phyloP scores from a whole-genome alignment of 331 rosid species.

The Quercus lobata region DNA sequence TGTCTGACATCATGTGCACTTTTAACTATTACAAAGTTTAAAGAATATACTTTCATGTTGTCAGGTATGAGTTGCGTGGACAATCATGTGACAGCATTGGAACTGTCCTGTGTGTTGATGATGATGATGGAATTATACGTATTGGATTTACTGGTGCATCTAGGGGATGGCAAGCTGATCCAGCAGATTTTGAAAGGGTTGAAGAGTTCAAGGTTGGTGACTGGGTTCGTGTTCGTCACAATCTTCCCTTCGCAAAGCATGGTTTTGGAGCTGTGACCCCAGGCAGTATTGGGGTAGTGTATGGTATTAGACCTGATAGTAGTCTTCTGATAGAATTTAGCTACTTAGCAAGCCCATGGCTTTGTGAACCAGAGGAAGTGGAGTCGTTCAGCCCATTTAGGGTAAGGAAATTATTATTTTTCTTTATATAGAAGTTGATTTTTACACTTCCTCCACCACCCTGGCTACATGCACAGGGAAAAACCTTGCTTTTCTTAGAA shows the following conservation, averaged over 20 bases:
- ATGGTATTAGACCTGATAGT: conserved; percentile 93
- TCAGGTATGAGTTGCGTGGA: conserved; percentile 98
- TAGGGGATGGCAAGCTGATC: conserved; percentile 99
- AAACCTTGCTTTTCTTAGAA: not conserved
- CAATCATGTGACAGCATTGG: conserved; percentile 94
- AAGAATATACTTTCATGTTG: conserved; percentile 2
- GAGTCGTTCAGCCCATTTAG: conserved; percentile 86
- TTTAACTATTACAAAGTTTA: not conserved
- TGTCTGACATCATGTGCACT: not conserved
- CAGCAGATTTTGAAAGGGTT: conserved; percentile 97
- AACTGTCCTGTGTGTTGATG: conserved; percentile 94
- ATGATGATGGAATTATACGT: conserved; percentile 85
- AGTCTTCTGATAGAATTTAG: conserved; percentile 86
- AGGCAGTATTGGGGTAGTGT: conserved; percentile 96
- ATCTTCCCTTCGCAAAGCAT: conserved; percentile 84
- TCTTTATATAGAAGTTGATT: not conserved
- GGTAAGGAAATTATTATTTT: conserved; percentile 39
- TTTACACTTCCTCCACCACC: not conserved
- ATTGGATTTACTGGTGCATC: conserved; percentile 99
- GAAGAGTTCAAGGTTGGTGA: conserved; percentile 99
- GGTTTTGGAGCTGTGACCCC: conserved; percentile 97
- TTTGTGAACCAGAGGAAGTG: conserved; percentile 99
- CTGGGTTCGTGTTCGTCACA: conserved; percentile 93
- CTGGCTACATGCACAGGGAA: not conserved
- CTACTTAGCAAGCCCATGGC: conserved; percentile 97